Base-by-base conservation (phyloP, 2,329 filamentous ascomycete genomes). In the Fusarium devonianum region DNA sequence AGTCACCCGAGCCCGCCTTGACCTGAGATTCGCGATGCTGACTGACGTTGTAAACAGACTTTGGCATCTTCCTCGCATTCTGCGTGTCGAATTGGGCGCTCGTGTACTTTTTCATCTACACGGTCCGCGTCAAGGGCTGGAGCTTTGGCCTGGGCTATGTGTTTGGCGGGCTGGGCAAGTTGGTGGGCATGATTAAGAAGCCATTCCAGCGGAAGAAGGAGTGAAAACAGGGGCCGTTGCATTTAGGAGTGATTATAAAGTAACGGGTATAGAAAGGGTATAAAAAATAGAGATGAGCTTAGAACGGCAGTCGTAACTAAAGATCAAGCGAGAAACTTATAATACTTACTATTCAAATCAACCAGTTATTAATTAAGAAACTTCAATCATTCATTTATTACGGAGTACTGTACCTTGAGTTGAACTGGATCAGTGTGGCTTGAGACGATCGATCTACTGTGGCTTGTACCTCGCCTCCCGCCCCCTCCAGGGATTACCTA, bases 51-150 rank as follows among this genome's bases (percentile, higher is more conserved):
- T 8, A 8, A 3, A 4, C n/a, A 72, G 72, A 75, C 38, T 88
- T 90, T 60, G 88, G 86, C 7, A 85, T 91, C 52, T 89, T 91
- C 73, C 60, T 89, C 7, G 84, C 82, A 2, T 92, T 90, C 67
- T 83, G 82, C 41, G 73, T 88, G 11, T 85, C 82, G 39, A 91
- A 90, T 65, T 90, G 85, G 84, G 73, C 79, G 29, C 56, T 91
- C 43, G 86, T 90, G 1, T 89, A 89, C 68, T 89, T 90, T 71
- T 90, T 92, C 66, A 84, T 91, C 47, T 92, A 87, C 71, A 87
- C 83, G 3, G 85, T 90, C 6, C 78, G 88, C 13, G 82, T 91
- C 44, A 80, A 79, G 56, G 81, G 85, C 7, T 91, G 87, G 86
- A 81, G 72, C 16, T 91, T 91, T 69, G 88, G 87, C 0, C 77